phyloP scores from a whole-genome alignment of 1,284 basidiomycete genomes.

The Cystobasidium slooffiae region DNA sequence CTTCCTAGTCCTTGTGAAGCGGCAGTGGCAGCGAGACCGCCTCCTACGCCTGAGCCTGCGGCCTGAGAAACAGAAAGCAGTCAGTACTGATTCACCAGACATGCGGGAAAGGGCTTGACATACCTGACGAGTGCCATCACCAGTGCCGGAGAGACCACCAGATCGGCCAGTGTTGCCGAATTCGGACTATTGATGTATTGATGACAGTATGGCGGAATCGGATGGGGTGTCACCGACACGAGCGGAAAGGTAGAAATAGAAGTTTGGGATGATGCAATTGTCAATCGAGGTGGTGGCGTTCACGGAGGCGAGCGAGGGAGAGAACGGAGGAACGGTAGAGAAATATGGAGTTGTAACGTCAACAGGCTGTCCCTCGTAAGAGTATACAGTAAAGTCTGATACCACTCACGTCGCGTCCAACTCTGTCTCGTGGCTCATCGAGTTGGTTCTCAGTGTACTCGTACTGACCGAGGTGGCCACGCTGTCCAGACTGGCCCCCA shows the following conservation, averaged over 20 bases:
- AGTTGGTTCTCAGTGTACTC: constrained; percentile 29
- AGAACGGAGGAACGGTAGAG: neutral
- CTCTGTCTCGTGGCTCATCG: neutral
- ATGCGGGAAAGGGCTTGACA: neutral
- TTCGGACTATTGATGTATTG: neutral
- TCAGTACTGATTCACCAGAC: neutral
- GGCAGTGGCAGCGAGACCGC: constrained; percentile 25
- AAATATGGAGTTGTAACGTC: neutral
- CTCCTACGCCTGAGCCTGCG: constrained; percentile 25
- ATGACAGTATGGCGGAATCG: neutral
- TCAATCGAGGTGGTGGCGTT: neutral
- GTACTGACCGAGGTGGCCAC: constrained; percentile 3
- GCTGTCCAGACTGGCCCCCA: neutral
- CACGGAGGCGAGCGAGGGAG: too few relatives aligned
- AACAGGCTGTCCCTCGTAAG: neutral
- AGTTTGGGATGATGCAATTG: constrained; percentile 10
- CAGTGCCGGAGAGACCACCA: constrained; percentile 4
- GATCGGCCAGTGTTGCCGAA: constrained; percentile 3
- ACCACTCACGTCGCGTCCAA: constrained; percentile 4
- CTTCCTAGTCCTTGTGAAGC: constrained; percentile 25
- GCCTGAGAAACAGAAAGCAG: neutral
- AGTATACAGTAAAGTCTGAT: too few relatives aligned
- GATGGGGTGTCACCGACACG: neutral
- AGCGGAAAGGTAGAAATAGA: neutral
- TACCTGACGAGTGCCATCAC: constrained; percentile 19